Evolutionary conservation across 441 rosid genomes (phyloP), one percentile per base, ranked within the genome.

Genomic region (Rhodomyrtus psidioides): DNA sequence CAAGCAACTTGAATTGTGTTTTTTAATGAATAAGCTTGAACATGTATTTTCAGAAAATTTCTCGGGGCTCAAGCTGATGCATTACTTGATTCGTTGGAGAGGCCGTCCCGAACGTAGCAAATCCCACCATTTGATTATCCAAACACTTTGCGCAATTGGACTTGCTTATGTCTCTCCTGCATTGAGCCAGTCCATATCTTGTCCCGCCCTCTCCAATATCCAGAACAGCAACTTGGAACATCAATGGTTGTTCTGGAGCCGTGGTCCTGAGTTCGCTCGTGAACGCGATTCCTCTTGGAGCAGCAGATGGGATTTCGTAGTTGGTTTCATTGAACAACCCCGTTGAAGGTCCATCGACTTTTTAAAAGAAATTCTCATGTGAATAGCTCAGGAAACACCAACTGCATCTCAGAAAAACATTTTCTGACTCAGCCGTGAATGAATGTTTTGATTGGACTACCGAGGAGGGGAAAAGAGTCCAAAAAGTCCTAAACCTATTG

Each of bases 171-270:
- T 89, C 95, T 70, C 91, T 88, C 26, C 82, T 87, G 85, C 91
- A 92, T 65, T 90, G 92, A 55, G 89, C 92, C 92, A 91, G 88
- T 44, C 91, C 94, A 70, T 90, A 90, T 84, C 93, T 87, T 89
- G 82, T 93, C 86, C 92, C 91, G 23, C 26, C 60, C 55, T 85
- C 53, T 16, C 92, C 91, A 4, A 55, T 88, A 89, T 92, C 93
- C 83, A 92, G 65, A 16, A 86, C 84, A 2, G 58, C 85, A 8
- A 85, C 87, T 24, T 89, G 87, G 82, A 90, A 92, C 92, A 91
- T 88, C 60, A 79, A 60, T 3, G 83, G 88, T 85, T 82, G 87
- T 30, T 84, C 46, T 4, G 93, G 87, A 53, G 16, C 57, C 3
- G n/a, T 26, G 19, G 83, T 84, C n/a, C 6, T 56, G n/a, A 56